Evolutionary conservation across 2,329 filamentous ascomycete species (phyloP).

Genomic region (Ophiostoma novo-ulmi): DNA sequence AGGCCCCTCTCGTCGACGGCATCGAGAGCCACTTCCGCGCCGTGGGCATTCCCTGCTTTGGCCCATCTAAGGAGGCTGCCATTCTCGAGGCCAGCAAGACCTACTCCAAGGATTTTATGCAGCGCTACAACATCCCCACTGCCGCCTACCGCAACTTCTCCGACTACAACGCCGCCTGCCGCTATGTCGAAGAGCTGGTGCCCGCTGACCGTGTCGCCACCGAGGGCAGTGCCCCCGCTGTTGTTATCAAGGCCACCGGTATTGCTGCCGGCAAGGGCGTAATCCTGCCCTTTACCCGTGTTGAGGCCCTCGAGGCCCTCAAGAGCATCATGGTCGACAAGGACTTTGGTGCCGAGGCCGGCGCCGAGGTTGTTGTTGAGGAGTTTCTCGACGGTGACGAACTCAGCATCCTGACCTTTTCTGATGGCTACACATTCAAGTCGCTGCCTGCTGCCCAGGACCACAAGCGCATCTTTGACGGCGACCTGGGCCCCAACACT

Average conservation of each 20-base stretch:
- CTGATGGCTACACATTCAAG: conserved; percentile 77
- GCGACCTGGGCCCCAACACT: conserved; percentile 86
- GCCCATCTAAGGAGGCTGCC: conserved; percentile 77
- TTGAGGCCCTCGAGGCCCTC: conserved; percentile 76
- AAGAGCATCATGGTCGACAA: conserved; percentile 85
- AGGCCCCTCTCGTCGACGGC: conserved; percentile 88
- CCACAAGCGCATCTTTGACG: conserved; percentile 91
- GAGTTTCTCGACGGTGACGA: conserved; percentile 90
- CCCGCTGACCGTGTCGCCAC: conserved; percentile 19
- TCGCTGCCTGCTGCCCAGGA: conserved; percentile 89
- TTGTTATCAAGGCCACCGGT: conserved; percentile 88
- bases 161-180: conserved; percentile 64
- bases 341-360: conserved; percentile 73
- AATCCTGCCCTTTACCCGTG: conserved; percentile 74
- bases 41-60: conserved; percentile 75
- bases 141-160: conserved; percentile 86
- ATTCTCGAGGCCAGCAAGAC: conserved; percentile 94
- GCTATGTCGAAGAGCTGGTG: conserved; percentile 55
- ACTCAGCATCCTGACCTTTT: conserved; percentile 84
- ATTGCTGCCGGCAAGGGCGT: conserved; percentile 94
- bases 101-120: conserved; percentile 98
- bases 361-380: conserved; percentile 90
- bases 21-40: conserved; percentile 75
- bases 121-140: conserved; percentile 80
- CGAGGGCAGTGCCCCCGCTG: conserved; percentile 59